Base-by-base conservation (phyloP, 371 early-diverging fungal species). In the Mucor racemosus region DNA sequence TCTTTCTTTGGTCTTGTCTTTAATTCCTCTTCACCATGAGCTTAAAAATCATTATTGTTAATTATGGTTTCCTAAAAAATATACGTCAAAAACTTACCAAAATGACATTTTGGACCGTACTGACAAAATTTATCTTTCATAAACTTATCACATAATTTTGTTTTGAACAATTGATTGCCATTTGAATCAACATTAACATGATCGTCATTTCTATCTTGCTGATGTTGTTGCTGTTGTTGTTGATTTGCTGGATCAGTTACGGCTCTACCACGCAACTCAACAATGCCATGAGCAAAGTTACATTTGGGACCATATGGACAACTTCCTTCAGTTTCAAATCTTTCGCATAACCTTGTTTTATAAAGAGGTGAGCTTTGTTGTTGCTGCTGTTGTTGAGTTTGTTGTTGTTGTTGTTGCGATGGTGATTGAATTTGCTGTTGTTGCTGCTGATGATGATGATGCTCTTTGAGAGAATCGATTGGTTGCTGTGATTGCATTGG, bases 241-340 rank as follows among this genome's bases (percentile, higher is more conserved):
- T 17, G 58, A 21, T 34, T 5, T 71, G 34, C 53, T 74, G 72
- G 48, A 64, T 66, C n/a, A 36, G 65, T 31, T 19, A 26, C 58
- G 8, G n/a, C 33, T 44, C 90, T 88, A 65, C 86, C 90, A 26
- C 93, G 87, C 55, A 94, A 79, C 59, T 94, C 94, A 7, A 66
- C 73, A 10, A 83, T 69, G 39, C 94, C 94, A 71, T 95, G 95
- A n/a, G 95, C 95, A 88, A 94, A 95, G 26, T 91, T 92, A 70
- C 95, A 95, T 70, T 90, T 89, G 14, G 78, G 64, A 17, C 91
- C 88, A 74, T 93, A 93, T 7, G 92, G 92, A 63, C 95, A 95
- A 59, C 75, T 81, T 33, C 91, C 92, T 59, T 93, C 93, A 0
- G 84, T 84, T 76, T 93, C 91, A 64, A 87, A 94, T 61, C 92